Evolutionary conservation across 2,329 filamentous ascomycete species (phyloP).

Genomic region (Mycosphaerella arachidis): DNA sequence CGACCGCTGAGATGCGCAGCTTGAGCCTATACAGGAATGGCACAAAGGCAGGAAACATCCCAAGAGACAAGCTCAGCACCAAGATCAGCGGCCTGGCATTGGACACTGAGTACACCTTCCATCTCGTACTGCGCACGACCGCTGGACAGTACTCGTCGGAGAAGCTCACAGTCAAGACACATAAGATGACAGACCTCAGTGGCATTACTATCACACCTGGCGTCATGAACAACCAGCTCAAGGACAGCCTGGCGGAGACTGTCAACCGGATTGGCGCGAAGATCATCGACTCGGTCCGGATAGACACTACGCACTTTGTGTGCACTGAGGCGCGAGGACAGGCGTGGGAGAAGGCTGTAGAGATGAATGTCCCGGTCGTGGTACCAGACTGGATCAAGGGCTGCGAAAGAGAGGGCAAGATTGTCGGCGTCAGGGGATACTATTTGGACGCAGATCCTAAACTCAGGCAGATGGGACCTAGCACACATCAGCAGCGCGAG

Average conservation of each 20-base stretch:
- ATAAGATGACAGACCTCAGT: slow-evolving; percentile 97
- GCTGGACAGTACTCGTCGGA: slow-evolving; percentile 84
- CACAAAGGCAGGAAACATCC: slow-evolving; percentile 93
- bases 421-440: slow-evolving; percentile 91
- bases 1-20: slow-evolving; percentile 84
- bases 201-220: slow-evolving; percentile 94
- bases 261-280: slow-evolving; percentile 89
- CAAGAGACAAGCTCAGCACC: slow-evolving; percentile 84
- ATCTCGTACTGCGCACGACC: slow-evolving; percentile 83
- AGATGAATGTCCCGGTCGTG: slow-evolving; percentile 97
- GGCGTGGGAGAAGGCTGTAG: slow-evolving; percentile 91
- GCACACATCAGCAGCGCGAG: slow-evolving; percentile 29
- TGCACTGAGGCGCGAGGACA: slow-evolving; percentile 88
- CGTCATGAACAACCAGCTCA: slow-evolving; percentile 67
- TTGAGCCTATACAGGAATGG: slow-evolving; percentile 92
- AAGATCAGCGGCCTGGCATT: slow-evolving; percentile 97
- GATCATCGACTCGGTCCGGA: slow-evolving; percentile 81
- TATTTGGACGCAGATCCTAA: slow-evolving; percentile 83
- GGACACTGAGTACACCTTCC: slow-evolving; percentile 93
- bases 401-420: slow-evolving; percentile 88
- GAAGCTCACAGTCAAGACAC: slow-evolving; percentile 78
- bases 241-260: slow-evolving; percentile 68
- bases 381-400: slow-evolving; percentile 95
- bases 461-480: slow-evolving; percentile 50
- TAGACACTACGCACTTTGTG: slow-evolving; percentile 98